Conservation (phyloP, 2,329 filamentous ascomycete species). For the Diaporthe batatas region DNA sequence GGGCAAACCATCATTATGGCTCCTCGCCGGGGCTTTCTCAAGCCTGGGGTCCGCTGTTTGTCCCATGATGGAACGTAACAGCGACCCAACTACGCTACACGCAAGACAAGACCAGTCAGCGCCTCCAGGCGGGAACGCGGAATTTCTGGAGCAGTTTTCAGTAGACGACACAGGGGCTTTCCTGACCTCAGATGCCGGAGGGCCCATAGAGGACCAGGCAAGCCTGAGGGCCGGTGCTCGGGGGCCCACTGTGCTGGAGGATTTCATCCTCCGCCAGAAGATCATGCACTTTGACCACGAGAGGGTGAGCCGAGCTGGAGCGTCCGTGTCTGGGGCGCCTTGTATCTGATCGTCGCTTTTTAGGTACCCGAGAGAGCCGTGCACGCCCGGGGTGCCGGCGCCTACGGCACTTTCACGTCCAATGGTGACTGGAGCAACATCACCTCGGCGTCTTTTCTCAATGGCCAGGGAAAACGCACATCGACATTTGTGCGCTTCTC, state of each 20-base stretch:
- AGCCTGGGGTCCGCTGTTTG: slow-evolving; percentile 49
- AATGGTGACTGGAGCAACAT: slow-evolving; percentile 77
- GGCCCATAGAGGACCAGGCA: slow-evolving; percentile 75
- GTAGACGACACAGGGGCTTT: slow-evolving; percentile 67
- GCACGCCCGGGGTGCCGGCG: slow-evolving; percentile 73
- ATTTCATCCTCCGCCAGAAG: slow-evolving; percentile 80
- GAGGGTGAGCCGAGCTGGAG: slow-evolving; percentile 61
- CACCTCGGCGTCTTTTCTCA: slow-evolving; percentile 73
- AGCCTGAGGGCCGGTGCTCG: slow-evolving; percentile 76
- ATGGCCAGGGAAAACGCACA: slow-evolving; percentile 46
- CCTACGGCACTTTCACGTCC: slow-evolving; percentile 68
- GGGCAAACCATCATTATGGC: slow-evolving; percentile 20
- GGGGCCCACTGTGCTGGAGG: slow-evolving; percentile 77
- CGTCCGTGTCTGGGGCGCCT: neutral
- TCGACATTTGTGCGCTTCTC: slow-evolving; percentile 52
- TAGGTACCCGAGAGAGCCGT: slow-evolving; percentile 75
- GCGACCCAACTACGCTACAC: slow-evolving; percentile 48
- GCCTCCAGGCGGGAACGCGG: slow-evolving; percentile 9
- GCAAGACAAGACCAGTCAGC: slow-evolving; percentile 45
- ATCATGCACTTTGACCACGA: slow-evolving; percentile 80
- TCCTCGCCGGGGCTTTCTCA: slow-evolving; percentile 41
- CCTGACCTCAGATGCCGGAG: slow-evolving; percentile 76
- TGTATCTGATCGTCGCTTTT: slow-evolving; percentile 31
- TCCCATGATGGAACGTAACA: slow-evolving; percentile 46
- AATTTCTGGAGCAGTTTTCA: slow-evolving; percentile 53